phyloP scores from a whole-genome alignment of 176 grass and related monocot genomes.

The Areca catechu region DNA sequence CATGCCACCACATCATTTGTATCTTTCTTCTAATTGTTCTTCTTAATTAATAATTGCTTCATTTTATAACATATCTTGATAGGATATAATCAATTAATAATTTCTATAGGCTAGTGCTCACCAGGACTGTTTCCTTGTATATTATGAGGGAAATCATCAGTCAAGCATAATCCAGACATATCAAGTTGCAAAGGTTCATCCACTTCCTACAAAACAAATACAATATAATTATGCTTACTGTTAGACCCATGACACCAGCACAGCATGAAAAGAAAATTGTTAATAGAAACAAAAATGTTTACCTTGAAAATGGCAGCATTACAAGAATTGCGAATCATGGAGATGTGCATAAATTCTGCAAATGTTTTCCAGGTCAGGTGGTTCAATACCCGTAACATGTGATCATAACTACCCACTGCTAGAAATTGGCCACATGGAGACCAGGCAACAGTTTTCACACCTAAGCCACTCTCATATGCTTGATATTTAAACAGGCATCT shows the following conservation, averaged over 20 bases:
- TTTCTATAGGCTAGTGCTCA: slow-evolving; percentile 18
- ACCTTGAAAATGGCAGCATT: slow-evolving; percentile 81
- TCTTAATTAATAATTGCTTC: too few species aligned
- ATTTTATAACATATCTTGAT: too few species aligned
- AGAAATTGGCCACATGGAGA: slow-evolving; percentile 88
- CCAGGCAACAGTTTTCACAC: slow-evolving; percentile 93
- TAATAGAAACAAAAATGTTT: slow-evolving; percentile 18
- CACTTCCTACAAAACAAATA: slow-evolving; percentile 51
- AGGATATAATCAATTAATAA: too few species aligned
- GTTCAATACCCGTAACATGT: slow-evolving; percentile 66
- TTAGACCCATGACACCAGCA: too few species aligned
- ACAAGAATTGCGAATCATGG: slow-evolving; percentile 53
- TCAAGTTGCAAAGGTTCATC: slow-evolving; percentile 83
- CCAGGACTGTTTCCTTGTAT: slow-evolving; percentile 52
- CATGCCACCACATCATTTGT: too few species aligned
- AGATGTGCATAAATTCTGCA: slow-evolving; percentile 73
- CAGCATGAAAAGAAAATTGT: not conserved
- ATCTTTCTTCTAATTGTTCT: too few species aligned
- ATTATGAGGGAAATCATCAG: slow-evolving; percentile 56
- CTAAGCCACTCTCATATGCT: slow-evolving; percentile 86
- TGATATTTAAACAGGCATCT: slow-evolving; percentile 88
- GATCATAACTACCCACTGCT: slow-evolving; percentile 95
- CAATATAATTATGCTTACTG: too few species aligned
- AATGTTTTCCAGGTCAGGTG: slow-evolving; percentile 98
- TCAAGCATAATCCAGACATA: slow-evolving; percentile 80